Evolutionary conservation across 495 filamentous ascomycete genomes (phyloP), one percentile per base, ranked within the genome.

Genomic region (Aspergillus campestris): DNA sequence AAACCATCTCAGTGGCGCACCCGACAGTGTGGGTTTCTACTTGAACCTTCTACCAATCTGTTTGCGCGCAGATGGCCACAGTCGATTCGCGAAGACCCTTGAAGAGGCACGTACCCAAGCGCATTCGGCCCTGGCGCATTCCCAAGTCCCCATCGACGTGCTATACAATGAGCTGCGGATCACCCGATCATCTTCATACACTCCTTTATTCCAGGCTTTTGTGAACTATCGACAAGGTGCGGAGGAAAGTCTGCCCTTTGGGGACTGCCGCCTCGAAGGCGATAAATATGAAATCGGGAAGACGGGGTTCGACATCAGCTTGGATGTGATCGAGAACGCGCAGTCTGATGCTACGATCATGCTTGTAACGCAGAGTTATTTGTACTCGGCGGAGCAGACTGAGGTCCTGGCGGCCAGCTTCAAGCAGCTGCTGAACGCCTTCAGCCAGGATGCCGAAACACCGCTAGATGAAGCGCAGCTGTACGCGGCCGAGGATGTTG

Each of bases 1-100:
- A 7, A 45, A 29, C 4, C 40, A 62, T n/a, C n/a, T n/a, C 34
- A 6, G 9, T 11, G 47, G 51, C 6, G 11, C 58, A 9, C 31
- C 48, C 13, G 37, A 47, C 0, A 66, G 32, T 12, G 51, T 78
- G n/a, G 67, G 77, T 30, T 43, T 62, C 38, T 48, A 72, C 60
- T 38, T 75, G 3, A 79, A 80, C 49, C 45, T 79, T 8, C 53
- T 79, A 0, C 56, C 75, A 0, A 12, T 78, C 0, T 63, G 71
- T 2, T 62, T 70, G 54, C 42, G 46, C 14, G 5, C 9, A 3
- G 28, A 15, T 11, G 7, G 5, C 11, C n/a, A 11, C 5, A n/a
- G 6, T n/a, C 14, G n/a, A 14, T 47, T 47, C 29, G n/a, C 7
- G 15, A 6, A 31, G 6, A 8, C 30, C 6, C 14, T 40, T 10